Percentiles rank a stretch among this genome's conserved stretches.
Conservation (phyloP, 257 asterid genomes). For the Lithospermum erythrorhizon region DNA sequence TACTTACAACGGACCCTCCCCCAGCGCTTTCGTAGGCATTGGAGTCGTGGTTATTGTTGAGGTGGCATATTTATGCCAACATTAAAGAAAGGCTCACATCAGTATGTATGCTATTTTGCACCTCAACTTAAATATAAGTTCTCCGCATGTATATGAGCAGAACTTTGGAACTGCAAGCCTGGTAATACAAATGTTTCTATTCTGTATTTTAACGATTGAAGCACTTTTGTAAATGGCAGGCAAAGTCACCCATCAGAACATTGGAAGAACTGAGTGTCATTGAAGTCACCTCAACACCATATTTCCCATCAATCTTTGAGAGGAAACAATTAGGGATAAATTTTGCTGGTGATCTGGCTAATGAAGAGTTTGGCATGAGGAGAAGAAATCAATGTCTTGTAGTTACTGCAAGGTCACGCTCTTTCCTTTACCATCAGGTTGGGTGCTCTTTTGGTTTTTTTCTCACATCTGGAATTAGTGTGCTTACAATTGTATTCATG, state of each 20-base stretch:
- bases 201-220: conserved; percentile 1
- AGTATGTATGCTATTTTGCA: no score
- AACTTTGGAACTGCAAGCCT: neutral
- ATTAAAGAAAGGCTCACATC: no score
- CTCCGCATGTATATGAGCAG: no score
- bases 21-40: no score
- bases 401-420: conserved; percentile 79
- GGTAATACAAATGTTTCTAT: neutral
- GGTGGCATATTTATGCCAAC: no score
- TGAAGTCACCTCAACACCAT: conserved; percentile 56
- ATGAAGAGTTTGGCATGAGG: conserved; percentile 53
- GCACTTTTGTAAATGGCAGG: conserved; percentile 39
- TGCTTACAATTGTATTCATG: neutral
- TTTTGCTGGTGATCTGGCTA: conserved; percentile 14
- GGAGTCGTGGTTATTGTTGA: no score
- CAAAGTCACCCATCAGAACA: conserved; percentile 76
- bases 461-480: neutral
- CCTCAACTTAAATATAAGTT: no score
- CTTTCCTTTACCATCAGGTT: conserved; percentile 97
- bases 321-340: conserved; percentile 21
- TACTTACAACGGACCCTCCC: no score
- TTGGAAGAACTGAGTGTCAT: conserved; percentile 69
- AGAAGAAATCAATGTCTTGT: conserved; percentile 64
- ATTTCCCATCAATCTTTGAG: conserved; percentile 51
- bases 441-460: neutral